Evolutionary conservation across 140 eudicot genomes (phyloP), one percentile per base, ranked within the genome.

Genomic region (Stevia rebaudiana): DNA sequence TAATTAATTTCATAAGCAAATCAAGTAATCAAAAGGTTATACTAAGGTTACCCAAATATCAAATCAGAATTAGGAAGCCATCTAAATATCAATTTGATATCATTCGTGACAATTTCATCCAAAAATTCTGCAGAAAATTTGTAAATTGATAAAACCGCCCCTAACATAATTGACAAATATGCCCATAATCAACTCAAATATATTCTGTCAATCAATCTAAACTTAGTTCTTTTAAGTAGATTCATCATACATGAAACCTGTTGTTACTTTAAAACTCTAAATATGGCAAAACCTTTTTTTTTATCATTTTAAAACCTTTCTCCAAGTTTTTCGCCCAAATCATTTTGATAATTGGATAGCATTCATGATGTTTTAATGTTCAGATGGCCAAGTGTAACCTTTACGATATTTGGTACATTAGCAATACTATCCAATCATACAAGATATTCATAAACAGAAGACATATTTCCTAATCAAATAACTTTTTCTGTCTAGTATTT

Each of bases 381-480:
- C 4, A 28, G 33, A 4, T 1, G 33, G 33, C 33, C 4, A n/a
- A n/a, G n/a, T n/a, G n/a, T 11, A 2, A 42, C 17, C 16, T 11
- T 40, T 12, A 3, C 5, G 13, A 42, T 42, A 42, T 23, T 51
- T 10, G 33, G 15, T 11, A 3, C 5, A 28, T 21, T 7, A 8
- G 56, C 28, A 21, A 19, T 3, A 21, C 1, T 19, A 6, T 49
- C 30, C 10, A 0, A 18, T 49, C 31, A 19, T 18, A 5, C 23
- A 19, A 8, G 6, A 39, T 3, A 17, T 42, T 62, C 8, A 62
- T 42, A 4, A 2, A 41, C 24, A 23, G 28, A 52, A 11, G 40
- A n/a, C 74, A 43, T 42, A 13, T 41, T 55, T 28, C 58, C 60
- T 43, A 69, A 57, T 43, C 48, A 46, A 33, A 43, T 21, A 30